Base-by-base conservation (phyloP, 768 basidiomycete species). In the Suillus decipiens region DNA sequence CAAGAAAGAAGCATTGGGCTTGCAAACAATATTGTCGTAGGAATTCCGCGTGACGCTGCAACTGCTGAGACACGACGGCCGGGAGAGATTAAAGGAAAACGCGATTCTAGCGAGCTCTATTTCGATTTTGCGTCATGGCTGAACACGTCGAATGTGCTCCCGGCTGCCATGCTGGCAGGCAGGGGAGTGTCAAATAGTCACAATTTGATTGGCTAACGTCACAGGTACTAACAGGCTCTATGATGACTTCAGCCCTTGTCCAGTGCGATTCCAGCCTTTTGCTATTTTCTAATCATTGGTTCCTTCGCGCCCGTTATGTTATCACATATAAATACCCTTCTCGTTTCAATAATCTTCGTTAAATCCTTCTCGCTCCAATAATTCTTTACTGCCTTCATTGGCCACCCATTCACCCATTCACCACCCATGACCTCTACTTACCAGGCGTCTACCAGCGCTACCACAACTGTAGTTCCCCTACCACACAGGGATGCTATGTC, bases 391-490 rank as follows among this genome's bases (percentile, higher is more conserved):
- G 19, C 9, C 24, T 19, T 41, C 10, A 17, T 56, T 19, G 5
- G 15, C 22, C 36, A 22, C 37, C 36, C 24, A 56, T 6, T 5
- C 3, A 28, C 24, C 24, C 24, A 11, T 24, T 28, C 5, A 19
- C 17, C 15, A 28, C 17, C 56, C 24, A 57, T 57, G 39, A 12
- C 55, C 37, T 39, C 24, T 19, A 17, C 55, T 28, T 15, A 54
- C n/a, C 31, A 37, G 8, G 14, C 9, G 22, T 56, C 55, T 24
- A 39, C 14, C 37, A 41, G 10, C 39, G 7, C 56, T 7, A 28
- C 56, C 17, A 24, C 17, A 17, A 7, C 61, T n/a, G 51, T 66
- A 3, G 67, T 75, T 15, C 61, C 69, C 24, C 71, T 76, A 10
- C 68, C 72, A 5, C 59, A 53, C 7, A 63, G 60, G 6, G 64